Evolutionary conservation across 164 flowering plant genomes (phyloP).

Genomic region (Dillenia suffruticosa): DNA sequence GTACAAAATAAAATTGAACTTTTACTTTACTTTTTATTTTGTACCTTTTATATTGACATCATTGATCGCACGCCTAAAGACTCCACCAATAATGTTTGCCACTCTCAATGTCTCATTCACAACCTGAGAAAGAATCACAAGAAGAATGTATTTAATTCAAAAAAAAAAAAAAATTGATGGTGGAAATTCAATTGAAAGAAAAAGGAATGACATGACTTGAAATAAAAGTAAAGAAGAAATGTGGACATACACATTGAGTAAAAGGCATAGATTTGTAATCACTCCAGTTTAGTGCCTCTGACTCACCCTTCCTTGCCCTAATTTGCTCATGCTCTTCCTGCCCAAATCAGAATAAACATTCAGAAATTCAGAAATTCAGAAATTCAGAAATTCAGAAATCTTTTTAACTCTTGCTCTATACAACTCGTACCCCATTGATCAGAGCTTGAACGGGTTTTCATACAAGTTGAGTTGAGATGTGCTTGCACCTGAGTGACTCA

Average conservation of each 20-base stretch:
- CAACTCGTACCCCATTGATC: too few species aligned
- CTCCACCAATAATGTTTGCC: slow-evolving; percentile 89
- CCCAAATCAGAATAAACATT: background rate
- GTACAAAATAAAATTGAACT: too few species aligned
- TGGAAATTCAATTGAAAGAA: background rate
- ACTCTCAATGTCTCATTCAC: slow-evolving; percentile 84
- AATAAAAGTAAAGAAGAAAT: background rate
- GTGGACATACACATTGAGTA: slow-evolving; percentile 88
- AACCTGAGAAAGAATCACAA: slow-evolving; percentile 39
- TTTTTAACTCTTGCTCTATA: too few species aligned
- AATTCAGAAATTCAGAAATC: too few species aligned
- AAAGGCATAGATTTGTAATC: slow-evolving; percentile 94
- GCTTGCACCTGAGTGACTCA: too few species aligned
- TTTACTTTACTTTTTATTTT: background rate
- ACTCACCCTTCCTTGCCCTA: slow-evolving; percentile 35
- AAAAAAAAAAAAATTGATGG: background rate
- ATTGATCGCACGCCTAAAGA: slow-evolving; percentile 71
- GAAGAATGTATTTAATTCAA: background rate
- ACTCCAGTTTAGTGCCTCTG: slow-evolving; percentile 55
- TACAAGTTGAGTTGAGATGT: too few species aligned
- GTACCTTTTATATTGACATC: slow-evolving; percentile 73
- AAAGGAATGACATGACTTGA: background rate
- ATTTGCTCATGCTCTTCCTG: slow-evolving; percentile 92
- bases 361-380: too few species aligned
- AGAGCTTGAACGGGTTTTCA: too few species aligned